Evolutionary conservation across 2,329 filamentous ascomycete genomes (phyloP), one percentile per base, ranked within the genome.

Genomic region (Corynespora cassiicola): DNA sequence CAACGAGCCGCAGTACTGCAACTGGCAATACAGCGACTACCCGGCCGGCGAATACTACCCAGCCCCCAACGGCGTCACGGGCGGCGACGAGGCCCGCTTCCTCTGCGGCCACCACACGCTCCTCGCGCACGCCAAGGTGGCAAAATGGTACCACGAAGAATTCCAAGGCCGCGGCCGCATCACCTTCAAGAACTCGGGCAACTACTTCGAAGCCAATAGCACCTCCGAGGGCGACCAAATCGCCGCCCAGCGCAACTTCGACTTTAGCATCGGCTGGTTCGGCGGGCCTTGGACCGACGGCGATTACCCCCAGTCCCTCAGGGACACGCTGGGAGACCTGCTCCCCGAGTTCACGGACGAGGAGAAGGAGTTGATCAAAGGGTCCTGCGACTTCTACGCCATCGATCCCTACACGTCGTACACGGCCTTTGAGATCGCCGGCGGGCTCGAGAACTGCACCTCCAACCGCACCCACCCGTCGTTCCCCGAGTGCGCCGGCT

Each of bases 21-120:
- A 75, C 39, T 75, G 73, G 73, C 73, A 76, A 50, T 76, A 73
- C 49, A 57, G 63, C 1, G 52, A 50, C 36, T 76, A 75, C 26
- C 73, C 71, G 3, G 66, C 69, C 10, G 72, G 75, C 5, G 52
- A 67, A 10, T 70, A 72, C 42, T 75, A 75, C 24, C 73, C 74
- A 11, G 69, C 71, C 1, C 76, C 75, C 20, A 67, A 72, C 33
- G 60, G 63, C 28, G 54, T 73, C 11, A 70, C 66, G 0, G 66
- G 64, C 10, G 74, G 73, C 4, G 38, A 66, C 2, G 42, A 61
- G 24, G 61, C 71, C n/a, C 61, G 72, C 7, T 71, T 74, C 36
- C 55, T 73, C 10, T 75, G 73, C 30, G 70, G 71, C 4, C 73
- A 76, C 49, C 65, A 70, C 39, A 69, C 69, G 5, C 54, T 73